phyloP scores from a whole-genome alignment of 495 filamentous ascomycete genomes.

The Hypomontagnella submonticulosa region DNA sequence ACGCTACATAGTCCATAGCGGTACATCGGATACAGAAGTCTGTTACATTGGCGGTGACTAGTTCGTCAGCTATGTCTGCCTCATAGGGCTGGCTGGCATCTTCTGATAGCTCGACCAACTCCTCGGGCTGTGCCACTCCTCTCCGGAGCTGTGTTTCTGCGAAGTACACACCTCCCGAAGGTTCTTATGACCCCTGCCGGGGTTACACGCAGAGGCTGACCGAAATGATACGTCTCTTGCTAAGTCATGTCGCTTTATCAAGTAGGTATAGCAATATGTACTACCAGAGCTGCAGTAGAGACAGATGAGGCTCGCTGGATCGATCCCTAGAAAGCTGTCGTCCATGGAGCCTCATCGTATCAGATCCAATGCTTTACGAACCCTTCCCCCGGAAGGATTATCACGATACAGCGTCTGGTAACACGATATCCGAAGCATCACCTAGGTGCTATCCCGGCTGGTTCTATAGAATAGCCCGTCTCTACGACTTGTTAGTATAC shows the following conservation, averaged over 20 bases:
- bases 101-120: too few species aligned
- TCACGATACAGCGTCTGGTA: not conserved
- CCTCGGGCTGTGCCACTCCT: too few species aligned
- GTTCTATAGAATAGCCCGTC: not conserved
- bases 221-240: constrained; percentile 4
- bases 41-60: too few species aligned
- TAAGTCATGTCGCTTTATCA: not conserved
- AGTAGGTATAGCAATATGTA: constrained; percentile 1
- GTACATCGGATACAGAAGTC: too few species aligned
- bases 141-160: too few species aligned
- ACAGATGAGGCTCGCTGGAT: not conserved
- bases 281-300: constrained; percentile 5
- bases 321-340: not conserved
- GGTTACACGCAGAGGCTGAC: constrained; percentile 13
- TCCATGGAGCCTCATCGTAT: constrained; percentile 4
- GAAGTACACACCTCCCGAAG: too few species aligned
- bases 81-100: too few species aligned
- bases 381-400: constrained; percentile 3
- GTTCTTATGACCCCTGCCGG: too few species aligned
- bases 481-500: not conserved
- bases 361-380: constrained; percentile 1
- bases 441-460: constrained; percentile 6
- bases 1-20: too few species aligned
- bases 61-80: too few species aligned
- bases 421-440: not conserved